Conservation (phyloP, 495 filamentous ascomycete species). For the Penicillium coprophilum region DNA sequence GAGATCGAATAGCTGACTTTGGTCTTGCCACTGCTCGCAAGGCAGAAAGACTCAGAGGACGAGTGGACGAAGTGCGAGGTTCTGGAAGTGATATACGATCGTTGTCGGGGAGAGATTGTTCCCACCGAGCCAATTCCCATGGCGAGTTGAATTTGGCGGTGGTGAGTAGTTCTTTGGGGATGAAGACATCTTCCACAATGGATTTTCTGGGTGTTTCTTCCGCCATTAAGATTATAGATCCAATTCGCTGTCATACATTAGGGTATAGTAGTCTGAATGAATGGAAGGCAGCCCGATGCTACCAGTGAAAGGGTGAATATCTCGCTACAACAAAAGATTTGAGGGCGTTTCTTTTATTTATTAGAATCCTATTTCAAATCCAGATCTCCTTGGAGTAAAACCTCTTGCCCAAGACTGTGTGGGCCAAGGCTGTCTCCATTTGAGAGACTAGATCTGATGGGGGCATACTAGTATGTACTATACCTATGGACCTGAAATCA, state of each 20-base stretch:
- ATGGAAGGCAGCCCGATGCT: slow-evolving; percentile 1
- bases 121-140: slow-evolving; percentile 25
- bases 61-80: slow-evolving; percentile 9
- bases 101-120: slow-evolving; percentile 25
- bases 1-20: slow-evolving; percentile 13
- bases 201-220: slow-evolving; percentile 11
- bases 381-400: not conserved
- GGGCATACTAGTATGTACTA: slow-evolving; percentile 5
- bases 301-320: not conserved
- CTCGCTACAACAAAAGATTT: not conserved
- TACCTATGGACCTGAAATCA: not conserved
- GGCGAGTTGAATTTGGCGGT: slow-evolving; percentile 29
- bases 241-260: not conserved
- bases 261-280: not conserved
- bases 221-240: slow-evolving; percentile 6
- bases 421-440: not conserved
- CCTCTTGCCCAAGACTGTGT: slow-evolving; percentile 3
- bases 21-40: slow-evolving; percentile 14
- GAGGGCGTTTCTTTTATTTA: not conserved
- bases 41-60: slow-evolving; percentile 22
- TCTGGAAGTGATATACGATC: slow-evolving; percentile 15
- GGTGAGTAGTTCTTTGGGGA: slow-evolving; percentile 23
- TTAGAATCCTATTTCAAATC: not conserved
- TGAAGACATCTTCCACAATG: slow-evolving; percentile 25
- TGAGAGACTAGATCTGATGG: slow-evolving; percentile 1